Evolutionary conservation across 108 stramenopile species (phyloP).

Genomic region (Stephanodiscus minutulus): DNA sequence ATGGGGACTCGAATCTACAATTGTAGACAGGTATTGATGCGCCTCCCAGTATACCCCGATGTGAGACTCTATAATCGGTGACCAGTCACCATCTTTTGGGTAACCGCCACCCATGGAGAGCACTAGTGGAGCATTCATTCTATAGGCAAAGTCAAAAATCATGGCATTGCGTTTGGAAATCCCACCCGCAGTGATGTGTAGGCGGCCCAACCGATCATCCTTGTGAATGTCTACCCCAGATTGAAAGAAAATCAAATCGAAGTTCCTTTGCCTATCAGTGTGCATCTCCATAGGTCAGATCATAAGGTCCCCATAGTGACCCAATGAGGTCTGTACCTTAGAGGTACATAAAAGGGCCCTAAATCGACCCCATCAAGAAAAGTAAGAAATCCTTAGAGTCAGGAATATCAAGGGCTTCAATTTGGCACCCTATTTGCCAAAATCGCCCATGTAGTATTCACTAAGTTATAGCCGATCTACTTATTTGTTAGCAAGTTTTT

Average conservation of each 20-base stretch:
- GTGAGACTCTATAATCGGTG: conserved; percentile 74
- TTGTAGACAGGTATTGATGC: conserved; percentile 46
- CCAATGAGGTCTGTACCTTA: no score
- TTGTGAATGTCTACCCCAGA: conserved; percentile 85
- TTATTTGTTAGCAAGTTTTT: no score
- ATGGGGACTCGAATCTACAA: neutral
- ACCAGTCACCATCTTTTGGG: conserved; percentile 69
- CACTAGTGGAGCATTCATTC: conserved; percentile 60
- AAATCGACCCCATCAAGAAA: no score
- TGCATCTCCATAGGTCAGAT: no score
- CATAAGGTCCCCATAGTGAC: no score
- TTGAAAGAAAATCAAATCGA: conserved; percentile 84
- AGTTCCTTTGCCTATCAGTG: conserved; percentile 19
- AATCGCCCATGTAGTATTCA: no score
- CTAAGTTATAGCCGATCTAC: no score
- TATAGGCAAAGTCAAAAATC: conserved; percentile 50
- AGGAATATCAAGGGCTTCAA: no score
- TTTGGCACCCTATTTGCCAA: no score
- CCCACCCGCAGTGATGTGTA: conserved; percentile 60
- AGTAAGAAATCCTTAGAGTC: no score
- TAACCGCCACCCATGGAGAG: conserved; percentile 92
- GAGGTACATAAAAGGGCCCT: no score
- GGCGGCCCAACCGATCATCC: conserved; percentile 79
- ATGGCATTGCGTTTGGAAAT: conserved; percentile 67
- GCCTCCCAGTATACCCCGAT: conserved; percentile 76